Percentiles rank a stretch among this genome's conserved stretches.
phyloP scores from a whole-genome alignment of 805 yeast genomes.

The Grigorovia humatica region DNA sequence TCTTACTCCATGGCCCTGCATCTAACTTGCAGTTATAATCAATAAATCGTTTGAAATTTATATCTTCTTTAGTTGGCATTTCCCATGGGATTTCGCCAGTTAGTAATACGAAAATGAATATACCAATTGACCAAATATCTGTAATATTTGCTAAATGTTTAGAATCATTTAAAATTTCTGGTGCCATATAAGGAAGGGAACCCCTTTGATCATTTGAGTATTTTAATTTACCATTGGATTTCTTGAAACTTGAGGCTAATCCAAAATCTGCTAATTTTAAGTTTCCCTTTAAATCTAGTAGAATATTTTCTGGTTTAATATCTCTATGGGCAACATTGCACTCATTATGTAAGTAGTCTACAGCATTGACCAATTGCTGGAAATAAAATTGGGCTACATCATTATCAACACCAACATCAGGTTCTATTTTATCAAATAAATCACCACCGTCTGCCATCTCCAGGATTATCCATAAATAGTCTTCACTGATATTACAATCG shows the following conservation, averaged over 20 bases:
- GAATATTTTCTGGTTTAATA: slow-evolving; percentile 64
- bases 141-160: slow-evolving; percentile 47
- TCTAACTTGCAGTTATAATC: slow-evolving; percentile 37
- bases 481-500: slow-evolving; percentile 43
- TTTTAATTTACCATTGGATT: slow-evolving; percentile 38
- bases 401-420: slow-evolving; percentile 58
- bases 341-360: slow-evolving; percentile 46
- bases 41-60: slow-evolving; percentile 35
- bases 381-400: slow-evolving; percentile 62
- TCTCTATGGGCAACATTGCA: slow-evolving; percentile 69
- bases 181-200: slow-evolving; percentile 72
- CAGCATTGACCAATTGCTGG: slow-evolving; percentile 51
- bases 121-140: slow-evolving; percentile 65
- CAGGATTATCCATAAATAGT: slow-evolving; percentile 56
- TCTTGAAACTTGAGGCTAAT: slow-evolving; percentile 50
- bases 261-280: slow-evolving; percentile 73
- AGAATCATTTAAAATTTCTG: slow-evolving; percentile 42
- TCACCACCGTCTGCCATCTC: slow-evolving; percentile 71
- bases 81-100: slow-evolving; percentile 70
- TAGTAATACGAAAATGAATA: slow-evolving; percentile 49
- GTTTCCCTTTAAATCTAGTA: slow-evolving; percentile 54
- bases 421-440: slow-evolving; percentile 68
- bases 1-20: slow-evolving; percentile 44
- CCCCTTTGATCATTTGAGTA: slow-evolving; percentile 50
- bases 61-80: slow-evolving; percentile 44